Evolutionary conservation across 345 rosid genomes (phyloP).

Genomic region (Durio zibethinus): DNA sequence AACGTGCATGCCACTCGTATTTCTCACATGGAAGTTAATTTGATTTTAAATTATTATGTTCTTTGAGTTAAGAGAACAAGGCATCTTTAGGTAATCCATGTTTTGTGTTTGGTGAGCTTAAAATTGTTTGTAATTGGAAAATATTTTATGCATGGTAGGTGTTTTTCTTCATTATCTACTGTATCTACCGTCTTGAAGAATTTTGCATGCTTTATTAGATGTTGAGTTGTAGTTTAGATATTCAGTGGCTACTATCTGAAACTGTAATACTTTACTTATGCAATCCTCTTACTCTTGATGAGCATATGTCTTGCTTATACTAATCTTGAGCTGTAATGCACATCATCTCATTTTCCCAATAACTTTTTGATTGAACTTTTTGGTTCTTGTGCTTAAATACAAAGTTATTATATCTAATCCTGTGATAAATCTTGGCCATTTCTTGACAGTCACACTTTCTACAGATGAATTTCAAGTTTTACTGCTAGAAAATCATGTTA

Average conservation of each 20-base stretch:
- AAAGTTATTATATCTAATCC: neutral
- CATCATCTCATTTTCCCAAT: neutral
- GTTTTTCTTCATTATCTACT: neutral
- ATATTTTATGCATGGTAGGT: neutral
- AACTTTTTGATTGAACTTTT: neutral
- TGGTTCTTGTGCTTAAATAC: neutral
- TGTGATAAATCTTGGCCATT: neutral
- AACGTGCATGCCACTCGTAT: constrained; percentile 5
- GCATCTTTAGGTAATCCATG: neutral
- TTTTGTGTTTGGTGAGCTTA: neutral
- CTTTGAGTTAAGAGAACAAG: neutral
- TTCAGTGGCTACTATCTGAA: neutral
- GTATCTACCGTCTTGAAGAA: neutral
- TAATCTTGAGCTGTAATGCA: neutral
- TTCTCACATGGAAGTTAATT: neutral
- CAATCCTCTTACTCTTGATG: neutral
- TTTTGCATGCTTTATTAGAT: neutral
- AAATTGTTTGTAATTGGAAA: neutral
- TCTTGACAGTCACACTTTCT: neutral
- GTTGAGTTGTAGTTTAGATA: neutral
- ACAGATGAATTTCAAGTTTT: neutral
- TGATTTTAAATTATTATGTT: constrained; percentile 13
- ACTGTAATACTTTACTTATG: neutral
- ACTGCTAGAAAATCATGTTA: neutral
- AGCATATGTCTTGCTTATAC: neutral